phyloP scores from a whole-genome alignment of 495 filamentous ascomycete genomes.

The Podospora appendiculata region DNA sequence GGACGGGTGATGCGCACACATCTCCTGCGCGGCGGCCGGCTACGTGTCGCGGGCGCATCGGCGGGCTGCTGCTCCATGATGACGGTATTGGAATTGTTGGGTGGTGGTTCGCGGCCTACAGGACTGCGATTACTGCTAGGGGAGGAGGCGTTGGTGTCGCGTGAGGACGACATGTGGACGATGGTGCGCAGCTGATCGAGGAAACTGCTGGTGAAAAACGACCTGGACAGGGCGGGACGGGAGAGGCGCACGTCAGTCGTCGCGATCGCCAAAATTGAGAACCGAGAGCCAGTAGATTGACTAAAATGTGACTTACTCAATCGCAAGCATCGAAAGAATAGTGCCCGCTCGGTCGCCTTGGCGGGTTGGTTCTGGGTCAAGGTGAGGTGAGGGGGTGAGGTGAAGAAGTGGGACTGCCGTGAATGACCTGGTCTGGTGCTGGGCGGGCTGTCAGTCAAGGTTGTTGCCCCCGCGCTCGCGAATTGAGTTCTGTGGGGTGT shows the following conservation, averaged over 20 bases:
- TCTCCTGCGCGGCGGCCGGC: background rate
- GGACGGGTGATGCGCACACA: constrained; percentile 17
- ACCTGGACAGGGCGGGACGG: constrained; percentile 7
- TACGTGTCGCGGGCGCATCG: background rate
- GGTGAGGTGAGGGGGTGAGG: background rate
- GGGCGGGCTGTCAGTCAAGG: too few relatives aligned
- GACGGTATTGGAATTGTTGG: background rate
- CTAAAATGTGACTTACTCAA: constrained; percentile 19
- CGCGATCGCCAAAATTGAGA: background rate
- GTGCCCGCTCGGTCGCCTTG: constrained; percentile 1
- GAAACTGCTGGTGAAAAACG: constrained; percentile 22
- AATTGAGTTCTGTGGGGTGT: too few relatives aligned
- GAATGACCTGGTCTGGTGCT: background rate
- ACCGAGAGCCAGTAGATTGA: background rate
- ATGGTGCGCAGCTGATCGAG: constrained; percentile 25
- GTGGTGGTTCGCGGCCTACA: background rate
- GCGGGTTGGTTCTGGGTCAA: background rate
- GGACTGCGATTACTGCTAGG: background rate
- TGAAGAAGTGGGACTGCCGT: background rate
- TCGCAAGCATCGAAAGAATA: constrained; percentile 18
- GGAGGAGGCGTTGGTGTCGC: constrained; percentile 2
- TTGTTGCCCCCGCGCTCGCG: too few relatives aligned
- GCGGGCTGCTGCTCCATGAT: background rate
- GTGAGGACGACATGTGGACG: constrained; percentile 20
- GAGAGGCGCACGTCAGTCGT: background rate